Percentiles rank a stretch among this genome's conserved stretches.
These are phyloP conservation scores for Quaeritorhiza haematococci DNA, from an alignment of 371 early-diverging fungal species.

Conservation along the genomic window DNA sequence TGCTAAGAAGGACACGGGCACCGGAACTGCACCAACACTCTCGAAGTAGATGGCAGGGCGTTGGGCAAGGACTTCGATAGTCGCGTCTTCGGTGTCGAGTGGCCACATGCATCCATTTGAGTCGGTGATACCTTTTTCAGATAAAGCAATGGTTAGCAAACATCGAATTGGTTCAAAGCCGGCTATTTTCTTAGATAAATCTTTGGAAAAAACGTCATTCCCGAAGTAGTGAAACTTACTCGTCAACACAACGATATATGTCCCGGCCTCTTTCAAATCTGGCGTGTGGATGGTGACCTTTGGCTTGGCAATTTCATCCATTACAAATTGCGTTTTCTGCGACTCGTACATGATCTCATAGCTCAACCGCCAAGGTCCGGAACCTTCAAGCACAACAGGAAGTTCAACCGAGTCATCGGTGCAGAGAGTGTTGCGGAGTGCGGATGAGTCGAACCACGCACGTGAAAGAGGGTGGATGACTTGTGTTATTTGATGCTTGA, in stretches of 20 bases:
- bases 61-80: constrained; percentile 34
- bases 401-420: constrained; percentile 24
- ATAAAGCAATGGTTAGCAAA: too few species aligned
- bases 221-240: constrained; percentile 8
- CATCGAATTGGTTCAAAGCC: too few species aligned
- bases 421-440: constrained; percentile 16
- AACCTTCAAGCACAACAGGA: constrained; percentile 23
- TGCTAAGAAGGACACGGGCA: constrained; percentile 27
- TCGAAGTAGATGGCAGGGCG: constrained; percentile 32
- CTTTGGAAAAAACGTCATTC: neutral
- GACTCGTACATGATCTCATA: constrained; percentile 36
- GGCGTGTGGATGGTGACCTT: constrained; percentile 17
- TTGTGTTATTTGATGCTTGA: constrained; percentile 28
- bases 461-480: constrained; percentile 38
- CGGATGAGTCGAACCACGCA: constrained; percentile 18
- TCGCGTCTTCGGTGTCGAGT: constrained; percentile 19
- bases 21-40: too few species aligned
- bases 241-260: constrained; percentile 31
- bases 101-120: constrained; percentile 37
- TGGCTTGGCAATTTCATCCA: neutral
- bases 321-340: constrained; percentile 11
- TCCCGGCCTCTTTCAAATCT: constrained; percentile 20
- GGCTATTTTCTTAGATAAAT: too few species aligned
- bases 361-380: constrained; percentile 34
- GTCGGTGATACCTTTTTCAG: constrained; percentile 41